Percentiles rank a stretch among this genome's conserved stretches.
These are phyloP conservation scores for Lentinus polychrous DNA, from an alignment of 1,284 basidiomycete species.

Conservation along the genomic window DNA sequence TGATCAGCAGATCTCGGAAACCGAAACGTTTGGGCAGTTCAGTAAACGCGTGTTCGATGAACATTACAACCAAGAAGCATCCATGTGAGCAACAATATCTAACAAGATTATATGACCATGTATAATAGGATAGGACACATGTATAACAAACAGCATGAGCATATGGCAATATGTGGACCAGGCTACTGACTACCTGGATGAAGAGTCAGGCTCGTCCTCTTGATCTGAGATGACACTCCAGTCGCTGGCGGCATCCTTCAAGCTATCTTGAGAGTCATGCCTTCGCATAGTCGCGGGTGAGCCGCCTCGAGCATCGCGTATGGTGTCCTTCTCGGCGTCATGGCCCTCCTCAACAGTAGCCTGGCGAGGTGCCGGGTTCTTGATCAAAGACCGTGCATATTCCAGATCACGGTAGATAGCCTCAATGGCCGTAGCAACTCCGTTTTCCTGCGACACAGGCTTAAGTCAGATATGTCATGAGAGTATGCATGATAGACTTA, in stretches of 20 bases:
- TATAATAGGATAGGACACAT: not conserved
- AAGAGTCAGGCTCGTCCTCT: slow-evolving; percentile 34
- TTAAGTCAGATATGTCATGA: not conserved
- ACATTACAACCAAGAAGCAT: slow-evolving; percentile 53
- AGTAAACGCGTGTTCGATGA: slow-evolving; percentile 76
- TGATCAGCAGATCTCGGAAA: slow-evolving; percentile 59
- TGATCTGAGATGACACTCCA: slow-evolving; percentile 79
- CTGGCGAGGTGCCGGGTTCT: slow-evolving; percentile 37
- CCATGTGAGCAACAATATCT: slow-evolving; percentile 14
- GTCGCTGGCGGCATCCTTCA: slow-evolving; percentile 50
- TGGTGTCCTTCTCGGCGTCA: slow-evolving; percentile 40
- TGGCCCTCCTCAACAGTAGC: slow-evolving; percentile 28
- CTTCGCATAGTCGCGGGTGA: slow-evolving; percentile 25
- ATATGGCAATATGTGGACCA: not conserved
- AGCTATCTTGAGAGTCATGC: slow-evolving; percentile 26
- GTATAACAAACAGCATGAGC: not conserved
- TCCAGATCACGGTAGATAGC: slow-evolving; percentile 90
- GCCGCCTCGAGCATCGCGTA: slow-evolving; percentile 27
- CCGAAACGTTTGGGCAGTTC: slow-evolving; percentile 83
- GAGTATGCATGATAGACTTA: slow-evolving; percentile 30
- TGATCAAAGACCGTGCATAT: slow-evolving; percentile 79
- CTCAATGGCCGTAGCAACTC: slow-evolving; percentile 83
- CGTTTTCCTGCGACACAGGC: slow-evolving; percentile 62
- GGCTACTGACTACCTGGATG: not conserved
- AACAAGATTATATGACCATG: not conserved